These are phyloP conservation scores for Phytophthora pinifolia DNA, from an alignment of 352 stramenopile species.

Conservation along the genomic window DNA sequence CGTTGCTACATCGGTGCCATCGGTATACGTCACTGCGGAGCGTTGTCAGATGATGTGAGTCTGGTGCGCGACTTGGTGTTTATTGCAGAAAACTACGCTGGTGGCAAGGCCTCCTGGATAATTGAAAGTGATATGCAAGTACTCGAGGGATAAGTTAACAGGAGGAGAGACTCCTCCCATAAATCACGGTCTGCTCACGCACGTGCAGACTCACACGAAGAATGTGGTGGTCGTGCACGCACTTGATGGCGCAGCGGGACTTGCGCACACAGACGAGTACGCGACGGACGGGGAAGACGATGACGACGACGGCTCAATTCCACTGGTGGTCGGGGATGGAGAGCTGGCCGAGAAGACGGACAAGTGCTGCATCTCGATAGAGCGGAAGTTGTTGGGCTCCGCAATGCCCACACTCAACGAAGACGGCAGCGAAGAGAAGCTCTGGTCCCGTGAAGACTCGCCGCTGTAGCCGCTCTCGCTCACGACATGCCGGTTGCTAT, in stretches of 20 bases:
- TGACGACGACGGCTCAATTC: constrained; percentile 40
- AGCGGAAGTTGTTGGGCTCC: constrained; percentile 22
- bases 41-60: too few species aligned
- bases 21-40: too few species aligned
- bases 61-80: too few species aligned
- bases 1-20: too few species aligned
- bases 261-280: constrained; percentile 68
- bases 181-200: constrained; percentile 6
- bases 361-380: constrained; percentile 42
- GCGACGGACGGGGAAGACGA: constrained; percentile 52
- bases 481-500: constrained; percentile 1
- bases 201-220: constrained; percentile 42
- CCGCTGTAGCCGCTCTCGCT: constrained; percentile 23
- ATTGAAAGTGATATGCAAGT: background rate
- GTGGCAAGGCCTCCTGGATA: too few species aligned
- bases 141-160: constrained; percentile 27
- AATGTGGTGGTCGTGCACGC: constrained; percentile 49
- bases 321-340: constrained; percentile 22
- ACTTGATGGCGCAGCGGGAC: constrained; percentile 30
- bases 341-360: constrained; percentile 51
- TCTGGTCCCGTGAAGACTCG: constrained; percentile 20
- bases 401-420: constrained; percentile 15
- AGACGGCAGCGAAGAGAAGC: constrained; percentile 20
- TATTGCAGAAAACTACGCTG: too few species aligned
- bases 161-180: background rate